Evolutionary conservation across 306 rosid genomes (phyloP), one percentile per base, ranked within the genome.

Genomic region (Acacia melanoxylon): DNA sequence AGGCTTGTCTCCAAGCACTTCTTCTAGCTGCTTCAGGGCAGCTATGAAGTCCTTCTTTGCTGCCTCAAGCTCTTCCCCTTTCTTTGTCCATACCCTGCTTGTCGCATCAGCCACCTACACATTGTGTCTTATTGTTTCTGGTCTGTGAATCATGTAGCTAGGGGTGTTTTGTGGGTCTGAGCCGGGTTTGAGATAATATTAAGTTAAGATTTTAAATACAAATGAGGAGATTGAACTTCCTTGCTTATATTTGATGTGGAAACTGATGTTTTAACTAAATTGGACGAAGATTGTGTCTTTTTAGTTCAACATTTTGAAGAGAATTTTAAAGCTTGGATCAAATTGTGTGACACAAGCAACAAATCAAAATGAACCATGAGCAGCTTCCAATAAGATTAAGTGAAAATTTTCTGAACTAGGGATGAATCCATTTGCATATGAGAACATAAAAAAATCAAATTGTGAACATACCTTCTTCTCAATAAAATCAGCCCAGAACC

Each of bases 401-500:
- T 8, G 0, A 58, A 59, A 24, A 22, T 22, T 5, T 24, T 10
- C 10, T 22, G 16, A 22, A 3, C 66, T 58, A 7, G 29, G 14
- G 27, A 12, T 10, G 29, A 22, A 58, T n/a, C 29, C 12, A 22
- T 58, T n/a, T 58, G 63, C 29, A 22, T 10, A 10, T 22, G 27
- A 58, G 6, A 19, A 17, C 56, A 13, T 1, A 29, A 29, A 29
- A 3, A 15, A 12, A 0, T 15, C 20, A 16, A 16, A 49, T 3
- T 49, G n/a, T 49, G 24, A 6, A 19, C 59, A 52, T 31, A 67
- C 72, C 72, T 67, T 67, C 42, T 67, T 35, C 10, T 67, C 72
- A 35, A 67, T 15, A 17, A 67, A 87, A 14, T 85, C 4, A 29
- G 42, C 41, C 69, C 69, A 63, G 41, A 63, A 63, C n/a, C 69